phyloP scores from a whole-genome alignment of 495 filamentous ascomycete genomes.

The Talaromyces proteolyticus region DNA sequence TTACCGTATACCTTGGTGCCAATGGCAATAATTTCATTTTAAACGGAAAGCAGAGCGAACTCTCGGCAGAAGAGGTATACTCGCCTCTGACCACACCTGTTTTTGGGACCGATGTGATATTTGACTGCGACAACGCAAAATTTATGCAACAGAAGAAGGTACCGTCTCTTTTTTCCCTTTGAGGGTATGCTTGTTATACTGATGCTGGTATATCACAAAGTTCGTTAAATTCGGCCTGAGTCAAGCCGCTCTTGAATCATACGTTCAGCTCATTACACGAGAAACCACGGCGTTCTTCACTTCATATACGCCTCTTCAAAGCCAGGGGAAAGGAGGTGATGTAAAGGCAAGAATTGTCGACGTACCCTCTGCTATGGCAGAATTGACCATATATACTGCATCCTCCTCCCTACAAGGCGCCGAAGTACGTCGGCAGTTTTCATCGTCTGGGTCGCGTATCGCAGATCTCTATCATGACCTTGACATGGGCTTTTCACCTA shows the following conservation, averaged over 20 bases:
- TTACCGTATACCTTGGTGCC: conserved; percentile 54
- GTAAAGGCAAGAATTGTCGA: conserved; percentile 38
- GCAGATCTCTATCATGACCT: conserved; percentile 61
- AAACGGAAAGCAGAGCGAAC: conserved; percentile 54
- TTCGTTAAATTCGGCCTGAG: conserved; percentile 64
- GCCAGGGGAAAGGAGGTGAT: conserved; percentile 18
- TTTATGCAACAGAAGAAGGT: conserved; percentile 69
- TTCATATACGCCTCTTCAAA: conserved; percentile 37
- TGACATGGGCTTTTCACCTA: conserved; percentile 41
- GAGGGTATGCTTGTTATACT: background rate
- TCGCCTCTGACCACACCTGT: conserved; percentile 55
- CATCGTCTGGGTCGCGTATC: conserved; percentile 44
- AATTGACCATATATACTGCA: conserved; percentile 62
- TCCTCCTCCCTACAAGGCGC: conserved; percentile 60
- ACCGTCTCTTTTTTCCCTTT: background rate
- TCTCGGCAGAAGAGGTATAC: conserved; percentile 62
- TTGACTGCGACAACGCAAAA: conserved; percentile 60
- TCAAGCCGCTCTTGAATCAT: conserved; percentile 54
- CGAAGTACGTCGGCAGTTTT: conserved; percentile 54
- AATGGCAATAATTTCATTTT: conserved; percentile 60
- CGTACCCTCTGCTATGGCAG: conserved; percentile 48
- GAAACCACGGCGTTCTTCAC: conserved; percentile 49
- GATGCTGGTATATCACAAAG: conserved; percentile 20
- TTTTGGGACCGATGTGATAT: conserved; percentile 59
- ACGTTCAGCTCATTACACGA: conserved; percentile 49